Conservation (phyloP, 768 basidiomycete genomes). For the Hydnum rufescens region DNA sequence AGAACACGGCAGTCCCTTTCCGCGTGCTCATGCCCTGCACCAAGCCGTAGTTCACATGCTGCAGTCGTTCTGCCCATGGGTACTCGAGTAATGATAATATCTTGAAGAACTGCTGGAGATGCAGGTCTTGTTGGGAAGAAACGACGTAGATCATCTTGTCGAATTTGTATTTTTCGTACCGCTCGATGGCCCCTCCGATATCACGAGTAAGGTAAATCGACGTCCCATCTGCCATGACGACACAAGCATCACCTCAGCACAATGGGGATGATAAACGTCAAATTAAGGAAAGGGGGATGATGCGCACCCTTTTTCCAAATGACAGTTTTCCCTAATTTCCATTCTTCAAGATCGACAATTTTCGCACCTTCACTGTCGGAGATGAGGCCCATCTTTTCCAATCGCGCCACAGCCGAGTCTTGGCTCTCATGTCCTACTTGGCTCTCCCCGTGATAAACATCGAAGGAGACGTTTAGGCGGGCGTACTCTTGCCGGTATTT, state of each 20-base stretch:
- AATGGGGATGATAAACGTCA: not conserved
- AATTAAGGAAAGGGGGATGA: not conserved
- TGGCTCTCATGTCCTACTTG: constrained; percentile 54
- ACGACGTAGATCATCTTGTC: constrained; percentile 91
- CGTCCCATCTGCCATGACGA: constrained; percentile 60
- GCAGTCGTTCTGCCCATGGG: constrained; percentile 62
- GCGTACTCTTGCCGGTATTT: constrained; percentile 81
- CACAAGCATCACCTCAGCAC: not conserved
- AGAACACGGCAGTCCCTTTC: constrained; percentile 85
- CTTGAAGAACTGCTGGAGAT: constrained; percentile 85
- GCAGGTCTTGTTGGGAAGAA: constrained; percentile 69
- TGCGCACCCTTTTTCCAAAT: constrained; percentile 60
- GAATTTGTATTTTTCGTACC: constrained; percentile 79
- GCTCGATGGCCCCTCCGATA: constrained; percentile 82
- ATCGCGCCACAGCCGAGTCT: constrained; percentile 43
- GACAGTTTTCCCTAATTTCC: constrained; percentile 82
- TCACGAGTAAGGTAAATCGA: constrained; percentile 91
- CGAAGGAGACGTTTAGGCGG: constrained; percentile 75
- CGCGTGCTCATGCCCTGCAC: constrained; percentile 92
- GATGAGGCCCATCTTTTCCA: constrained; percentile 56
- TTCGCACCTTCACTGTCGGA: constrained; percentile 63
- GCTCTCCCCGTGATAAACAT: constrained; percentile 84
- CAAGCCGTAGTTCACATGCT: constrained; percentile 82
- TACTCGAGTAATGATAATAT: constrained; percentile 76
- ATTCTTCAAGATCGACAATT: constrained; percentile 70